phyloP scores from a whole-genome alignment of 495 filamentous ascomycete genomes.

The Cercophora samala region DNA sequence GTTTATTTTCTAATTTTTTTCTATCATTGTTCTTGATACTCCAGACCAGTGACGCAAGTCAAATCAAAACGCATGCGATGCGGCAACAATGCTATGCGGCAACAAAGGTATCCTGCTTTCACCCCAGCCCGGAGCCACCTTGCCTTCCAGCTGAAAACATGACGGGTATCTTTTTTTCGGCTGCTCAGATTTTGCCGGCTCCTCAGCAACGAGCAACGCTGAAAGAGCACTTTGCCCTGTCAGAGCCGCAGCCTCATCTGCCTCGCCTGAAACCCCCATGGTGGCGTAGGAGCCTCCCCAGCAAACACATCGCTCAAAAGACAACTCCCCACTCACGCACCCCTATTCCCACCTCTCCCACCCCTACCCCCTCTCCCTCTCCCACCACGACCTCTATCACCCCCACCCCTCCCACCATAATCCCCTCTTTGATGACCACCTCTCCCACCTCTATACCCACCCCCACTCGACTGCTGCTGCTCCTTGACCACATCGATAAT shows the following conservation, averaged over 20 bases:
- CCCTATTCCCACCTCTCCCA: conserved; percentile 23
- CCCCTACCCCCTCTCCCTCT: conserved; percentile 50
- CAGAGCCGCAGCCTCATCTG: neutral
- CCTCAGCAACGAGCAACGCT: neutral
- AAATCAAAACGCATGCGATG: neutral
- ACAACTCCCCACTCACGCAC: conserved; percentile 4
- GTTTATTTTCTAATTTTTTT: neutral
- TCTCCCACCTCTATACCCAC: conserved; percentile 61
- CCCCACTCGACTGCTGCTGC: conserved; percentile 67
- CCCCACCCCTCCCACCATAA: conserved; percentile 57
- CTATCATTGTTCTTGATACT: neutral
- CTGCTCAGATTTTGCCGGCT: neutral
- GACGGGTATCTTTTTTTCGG: neutral
- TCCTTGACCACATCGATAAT: conserved; percentile 93
- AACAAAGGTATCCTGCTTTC: neutral
- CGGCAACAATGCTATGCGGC: neutral
- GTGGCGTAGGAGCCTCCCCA: neutral
- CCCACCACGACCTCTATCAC: conserved; percentile 53
- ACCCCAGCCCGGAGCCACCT: neutral
- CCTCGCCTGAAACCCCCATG: neutral
- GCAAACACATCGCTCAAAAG: neutral
- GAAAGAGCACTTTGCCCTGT: too few species aligned
- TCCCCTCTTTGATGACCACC: conserved; percentile 62
- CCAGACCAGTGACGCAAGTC: neutral
- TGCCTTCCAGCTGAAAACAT: neutral